These are phyloP conservation scores for Peribolospora baueri DNA, from an alignment of 768 basidiomycete genomes.

Conservation along the genomic window DNA sequence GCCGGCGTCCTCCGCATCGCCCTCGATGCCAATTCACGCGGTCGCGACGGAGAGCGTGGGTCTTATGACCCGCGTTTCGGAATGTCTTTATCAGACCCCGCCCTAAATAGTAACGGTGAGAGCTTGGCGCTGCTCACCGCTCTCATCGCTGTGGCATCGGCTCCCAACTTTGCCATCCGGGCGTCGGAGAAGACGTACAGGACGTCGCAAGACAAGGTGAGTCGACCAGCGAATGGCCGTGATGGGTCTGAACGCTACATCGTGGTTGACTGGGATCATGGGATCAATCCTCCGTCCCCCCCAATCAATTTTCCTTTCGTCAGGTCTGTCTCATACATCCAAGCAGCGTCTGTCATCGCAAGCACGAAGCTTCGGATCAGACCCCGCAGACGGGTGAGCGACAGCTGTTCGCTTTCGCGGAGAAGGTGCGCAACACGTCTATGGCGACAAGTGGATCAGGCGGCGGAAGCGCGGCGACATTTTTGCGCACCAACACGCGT, in stretches of 20 bases:
- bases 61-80: no score
- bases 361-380: constrained; percentile 24
- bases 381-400: constrained; percentile 10
- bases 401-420: constrained; percentile 54
- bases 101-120: constrained; percentile 46
- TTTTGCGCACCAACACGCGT: constrained; percentile 21
- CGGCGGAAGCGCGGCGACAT: constrained; percentile 12
- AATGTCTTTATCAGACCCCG: no score
- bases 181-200: constrained; percentile 38
- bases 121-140: constrained; percentile 55
- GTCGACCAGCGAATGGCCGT: constrained; percentile 3
- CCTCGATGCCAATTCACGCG: constrained; percentile 30
- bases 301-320: neutral
- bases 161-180: constrained; percentile 73
- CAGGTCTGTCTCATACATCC: constrained; percentile 60
- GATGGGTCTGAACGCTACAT: no score
- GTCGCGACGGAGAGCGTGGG: constrained; percentile 13
- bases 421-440: constrained; percentile 55
- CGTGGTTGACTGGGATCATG: no score
- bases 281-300: no score
- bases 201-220: constrained; percentile 62
- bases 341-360: constrained; percentile 59
- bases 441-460: constrained; percentile 22
- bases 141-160: constrained; percentile 57
- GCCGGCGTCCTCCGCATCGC: constrained; percentile 64